Conservation (phyloP, 345 rosid genomes). For the Aethionema arabicum region DNA sequence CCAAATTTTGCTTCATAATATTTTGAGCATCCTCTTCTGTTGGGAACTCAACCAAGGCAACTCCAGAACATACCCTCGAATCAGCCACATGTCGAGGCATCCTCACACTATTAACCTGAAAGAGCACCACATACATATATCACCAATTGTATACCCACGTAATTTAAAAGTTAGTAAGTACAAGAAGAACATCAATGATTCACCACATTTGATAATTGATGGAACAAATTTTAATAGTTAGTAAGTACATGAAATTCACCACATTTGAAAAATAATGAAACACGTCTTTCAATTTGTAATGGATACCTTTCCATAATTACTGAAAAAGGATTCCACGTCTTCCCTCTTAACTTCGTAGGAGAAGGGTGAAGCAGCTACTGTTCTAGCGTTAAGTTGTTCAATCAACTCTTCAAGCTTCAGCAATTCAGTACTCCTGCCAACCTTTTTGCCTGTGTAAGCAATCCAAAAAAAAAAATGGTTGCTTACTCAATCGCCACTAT, state of each 20-base stretch:
- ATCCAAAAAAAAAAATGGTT: slow-evolving; percentile 6
- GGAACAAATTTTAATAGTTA: too few relatives aligned
- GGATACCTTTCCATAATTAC: slow-evolving; percentile 66
- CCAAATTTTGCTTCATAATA: slow-evolving; percentile 53
- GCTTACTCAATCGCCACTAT: background rate
- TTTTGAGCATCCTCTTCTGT: slow-evolving; percentile 70
- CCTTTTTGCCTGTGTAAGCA: slow-evolving; percentile 56
- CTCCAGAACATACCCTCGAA: slow-evolving; percentile 66
- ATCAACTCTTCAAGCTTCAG: slow-evolving; percentile 64
- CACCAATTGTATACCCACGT: slow-evolving; percentile 3
- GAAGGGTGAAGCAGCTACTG: slow-evolving; percentile 75
- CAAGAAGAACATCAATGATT: background rate
- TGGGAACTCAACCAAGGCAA: slow-evolving; percentile 84
- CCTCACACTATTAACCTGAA: slow-evolving; percentile 86
- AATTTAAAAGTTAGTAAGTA: background rate
- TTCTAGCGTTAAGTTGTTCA: slow-evolving; percentile 70
- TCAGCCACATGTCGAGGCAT: slow-evolving; percentile 84
- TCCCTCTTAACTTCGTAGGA: slow-evolving; percentile 63
- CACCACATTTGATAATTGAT: too few relatives aligned
- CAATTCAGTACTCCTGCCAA: slow-evolving; percentile 68
- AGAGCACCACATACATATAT: background rate
- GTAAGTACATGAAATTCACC: background rate
- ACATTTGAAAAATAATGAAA: background rate
- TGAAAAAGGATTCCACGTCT: slow-evolving; percentile 66
- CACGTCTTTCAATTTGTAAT: background rate